phyloP scores from a whole-genome alignment of 129 eudicot species.

The Helianthus annuus region HanXRQr2.0-SUNRISE NC_035447.2:62757029-62757528 shows the following conservation, averaged over 20 bases:
- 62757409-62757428: constrained; percentile 44
- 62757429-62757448: constrained; percentile 35
- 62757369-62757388: constrained; percentile 1
- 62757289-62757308: too few relatives aligned
- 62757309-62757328: too few relatives aligned
- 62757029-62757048: not conserved
- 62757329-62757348: not conserved
- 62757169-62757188: not conserved
- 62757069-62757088: constrained; percentile 45
- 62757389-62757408: constrained; percentile 35
- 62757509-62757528: constrained; percentile 27
- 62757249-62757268: not conserved
- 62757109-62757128: constrained; percentile 38
- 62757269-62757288: too few relatives aligned
- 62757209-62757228: constrained; percentile 4
- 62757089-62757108: not conserved
- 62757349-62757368: constrained; percentile 23
- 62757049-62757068: constrained; percentile 10
- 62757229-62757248: constrained; percentile 5
- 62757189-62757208: not conserved
- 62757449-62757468: constrained; percentile 44
- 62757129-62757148: constrained; percentile 39
- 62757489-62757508: constrained; percentile 40
- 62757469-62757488: constrained; percentile 35
- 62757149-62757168: constrained; percentile 19